These are phyloP conservation scores for Trametes versicolor DNA, from an alignment of 1,284 basidiomycete species.

Conservation along the genomic window DNA sequence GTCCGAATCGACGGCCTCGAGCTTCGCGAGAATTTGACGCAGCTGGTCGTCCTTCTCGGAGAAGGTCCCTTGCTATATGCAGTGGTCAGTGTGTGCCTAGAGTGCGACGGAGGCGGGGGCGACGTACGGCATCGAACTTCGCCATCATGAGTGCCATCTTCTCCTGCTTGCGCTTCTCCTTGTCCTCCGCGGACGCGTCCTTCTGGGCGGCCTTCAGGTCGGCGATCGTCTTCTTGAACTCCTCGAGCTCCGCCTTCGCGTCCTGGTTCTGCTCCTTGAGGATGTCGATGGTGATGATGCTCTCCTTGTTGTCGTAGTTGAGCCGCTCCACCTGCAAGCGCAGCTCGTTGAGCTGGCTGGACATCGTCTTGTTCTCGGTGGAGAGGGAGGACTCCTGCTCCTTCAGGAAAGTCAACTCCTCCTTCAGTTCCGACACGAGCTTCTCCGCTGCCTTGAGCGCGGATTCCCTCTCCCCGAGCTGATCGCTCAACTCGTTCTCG, in stretches of 20 bases:
- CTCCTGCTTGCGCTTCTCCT: conserved; percentile 99
- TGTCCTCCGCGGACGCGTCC: conserved; percentile 90
- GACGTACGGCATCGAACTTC: conserved; percentile 90
- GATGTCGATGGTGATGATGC: conserved; percentile 94
- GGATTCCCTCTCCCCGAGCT: conserved; percentile 92
- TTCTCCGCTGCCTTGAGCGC: conserved; percentile 80
- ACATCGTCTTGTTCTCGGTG: conserved; percentile 94
- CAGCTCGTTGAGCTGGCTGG: conserved; percentile 90
- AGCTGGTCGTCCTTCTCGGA: conserved; percentile 96
- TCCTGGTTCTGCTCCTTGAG: conserved; percentile 96
- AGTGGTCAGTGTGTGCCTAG: conserved; percentile 15
- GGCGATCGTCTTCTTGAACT: conserved; percentile 83
- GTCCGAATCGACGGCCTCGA: conserved; percentile 80
- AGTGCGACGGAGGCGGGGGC: conserved; percentile 19
- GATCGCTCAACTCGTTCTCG: conserved; percentile 97
- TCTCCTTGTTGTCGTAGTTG: conserved; percentile 96
- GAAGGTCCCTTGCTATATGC: conserved; percentile 79
- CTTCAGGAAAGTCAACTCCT: conserved; percentile 89
- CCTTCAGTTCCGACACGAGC: conserved; percentile 84
- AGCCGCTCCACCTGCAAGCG: conserved; percentile 92
- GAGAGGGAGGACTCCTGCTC: conserved; percentile 87
- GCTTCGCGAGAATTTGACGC: conserved; percentile 82
- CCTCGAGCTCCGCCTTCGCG: conserved; percentile 89
- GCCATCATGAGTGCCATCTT: conserved; percentile 99
- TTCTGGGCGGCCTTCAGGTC: conserved; percentile 87